phyloP scores from a whole-genome alignment of 345 rosid species.

The Kernera saxatilis region DNA sequence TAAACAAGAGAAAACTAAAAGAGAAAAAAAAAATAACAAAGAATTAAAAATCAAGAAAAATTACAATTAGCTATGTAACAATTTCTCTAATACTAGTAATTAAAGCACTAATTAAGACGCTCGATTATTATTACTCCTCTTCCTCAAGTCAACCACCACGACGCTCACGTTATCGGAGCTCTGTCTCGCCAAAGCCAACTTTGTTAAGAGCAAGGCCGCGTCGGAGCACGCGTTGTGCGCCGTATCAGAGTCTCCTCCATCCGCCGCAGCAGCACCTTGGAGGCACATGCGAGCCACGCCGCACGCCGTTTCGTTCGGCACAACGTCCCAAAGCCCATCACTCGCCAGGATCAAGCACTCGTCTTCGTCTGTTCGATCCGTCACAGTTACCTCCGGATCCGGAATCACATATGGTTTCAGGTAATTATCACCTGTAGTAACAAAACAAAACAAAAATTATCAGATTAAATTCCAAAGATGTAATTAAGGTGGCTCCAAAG shows the following conservation, averaged over 20 bases:
- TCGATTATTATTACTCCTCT: background rate
- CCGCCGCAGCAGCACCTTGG: slow-evolving; percentile 2
- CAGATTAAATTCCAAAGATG: background rate
- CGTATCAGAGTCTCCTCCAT: background rate
- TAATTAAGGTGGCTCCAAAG: background rate
- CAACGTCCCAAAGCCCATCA: slow-evolving; percentile 96
- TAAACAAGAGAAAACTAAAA: background rate
- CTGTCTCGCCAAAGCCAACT: slow-evolving; percentile 74
- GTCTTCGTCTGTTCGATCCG: slow-evolving; percentile 60
- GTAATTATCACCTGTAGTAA: slow-evolving; percentile 59
- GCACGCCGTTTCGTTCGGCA: slow-evolving; percentile 75
- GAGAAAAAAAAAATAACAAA: background rate
- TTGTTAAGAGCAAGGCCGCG: slow-evolving; percentile 63
- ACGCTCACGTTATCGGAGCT: slow-evolving; percentile 91
- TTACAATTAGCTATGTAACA: slow-evolving; percentile 31
- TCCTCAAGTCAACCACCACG: slow-evolving; percentile 74
- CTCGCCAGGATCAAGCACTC: slow-evolving; percentile 80
- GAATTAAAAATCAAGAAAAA: background rate
- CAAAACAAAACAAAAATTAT: background rate
- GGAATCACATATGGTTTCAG: slow-evolving; percentile 85
- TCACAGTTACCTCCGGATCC: slow-evolving; percentile 69
- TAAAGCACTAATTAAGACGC: background rate
- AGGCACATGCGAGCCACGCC: slow-evolving; percentile 76
- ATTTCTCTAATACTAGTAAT: slow-evolving; percentile 4
- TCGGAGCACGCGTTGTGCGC: slow-evolving; percentile 63